These are phyloP conservation scores for Saxophila tyrrhenica DNA, from an alignment of 495 filamentous ascomycete genomes.

Conservation along the genomic window DNA sequence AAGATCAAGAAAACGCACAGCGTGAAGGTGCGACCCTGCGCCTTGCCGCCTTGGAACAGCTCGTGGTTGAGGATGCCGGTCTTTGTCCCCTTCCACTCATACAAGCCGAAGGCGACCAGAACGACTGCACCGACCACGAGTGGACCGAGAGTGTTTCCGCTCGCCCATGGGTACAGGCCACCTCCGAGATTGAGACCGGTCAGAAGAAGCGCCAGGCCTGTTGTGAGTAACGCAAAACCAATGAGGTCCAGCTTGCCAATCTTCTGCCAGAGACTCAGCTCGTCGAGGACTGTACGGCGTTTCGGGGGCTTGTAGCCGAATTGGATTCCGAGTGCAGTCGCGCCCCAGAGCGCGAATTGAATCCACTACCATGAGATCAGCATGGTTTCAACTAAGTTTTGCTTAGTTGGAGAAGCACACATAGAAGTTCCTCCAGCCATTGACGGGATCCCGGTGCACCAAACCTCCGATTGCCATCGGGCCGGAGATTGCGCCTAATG, in stretches of 20 bases:
- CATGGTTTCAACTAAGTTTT: not conserved
- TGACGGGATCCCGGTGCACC: not conserved
- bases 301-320: not conserved
- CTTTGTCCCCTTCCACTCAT: slow-evolving; percentile 12
- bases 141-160: slow-evolving; percentile 1
- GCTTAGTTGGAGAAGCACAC: not conserved
- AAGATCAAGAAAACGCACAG: slow-evolving; percentile 7
- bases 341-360: not conserved
- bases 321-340: not conserved
- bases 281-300: not conserved
- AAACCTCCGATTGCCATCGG: not conserved
- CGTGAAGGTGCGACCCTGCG: slow-evolving; percentile 8
- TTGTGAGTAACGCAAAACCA: slow-evolving; percentile 6
- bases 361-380: not conserved
- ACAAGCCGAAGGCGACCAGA: slow-evolving; percentile 7
- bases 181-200: slow-evolving; percentile 11
- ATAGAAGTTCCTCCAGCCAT: not conserved
- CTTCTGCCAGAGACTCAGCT: not conserved
- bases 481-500: not conserved
- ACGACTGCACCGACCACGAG: slow-evolving; percentile 7
- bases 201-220: slow-evolving; percentile 8
- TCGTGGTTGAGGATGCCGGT: slow-evolving; percentile 11
- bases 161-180: slow-evolving; percentile 5
- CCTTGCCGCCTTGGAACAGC: slow-evolving; percentile 6
- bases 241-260: not conserved